These are phyloP conservation scores for Bothriochloa decipiens DNA, from an alignment of 176 grass and related monocot species.

Conservation along the genomic window DNA sequence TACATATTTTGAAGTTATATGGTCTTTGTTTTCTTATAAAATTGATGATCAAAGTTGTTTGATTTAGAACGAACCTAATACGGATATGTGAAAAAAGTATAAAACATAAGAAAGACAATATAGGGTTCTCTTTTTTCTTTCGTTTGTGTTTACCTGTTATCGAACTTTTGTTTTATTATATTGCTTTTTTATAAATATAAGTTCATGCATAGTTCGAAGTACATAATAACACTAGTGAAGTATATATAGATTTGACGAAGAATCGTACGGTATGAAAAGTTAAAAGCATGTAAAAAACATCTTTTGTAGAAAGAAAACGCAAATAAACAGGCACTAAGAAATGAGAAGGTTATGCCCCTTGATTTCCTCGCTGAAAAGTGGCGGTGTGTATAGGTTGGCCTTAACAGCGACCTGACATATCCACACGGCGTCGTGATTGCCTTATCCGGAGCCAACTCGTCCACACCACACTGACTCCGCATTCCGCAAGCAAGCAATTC, in stretches of 20 bases:
- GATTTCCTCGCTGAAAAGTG: background rate
- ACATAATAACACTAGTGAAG: background rate
- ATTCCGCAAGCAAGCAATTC: background rate
- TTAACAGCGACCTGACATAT: slow-evolving; percentile 3
- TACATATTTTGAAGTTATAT: no score
- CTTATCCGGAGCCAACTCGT: background rate
- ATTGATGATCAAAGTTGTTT: no score
- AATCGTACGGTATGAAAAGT: background rate
- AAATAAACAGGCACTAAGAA: background rate
- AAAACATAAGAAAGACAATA: no score
- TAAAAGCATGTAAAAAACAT: background rate
- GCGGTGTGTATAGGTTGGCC: background rate
- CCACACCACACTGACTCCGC: background rate
- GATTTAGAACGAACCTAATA: no score
- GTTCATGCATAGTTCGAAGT: background rate
- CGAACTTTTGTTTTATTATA: no score
- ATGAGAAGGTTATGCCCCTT: no score
- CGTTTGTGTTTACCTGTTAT: no score
- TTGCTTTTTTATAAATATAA: background rate
- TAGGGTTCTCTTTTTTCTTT: no score
- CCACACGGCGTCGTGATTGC: background rate
- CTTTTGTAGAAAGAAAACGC: background rate
- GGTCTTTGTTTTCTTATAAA: no score
- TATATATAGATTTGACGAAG: no score
- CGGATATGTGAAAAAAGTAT: no score